A percentile compares a stretch with the other conserved stretches of the same genome.
phyloP scores from a whole-genome alignment of 495 filamentous ascomycete genomes.

The Aspergillus baeticus region DNA sequence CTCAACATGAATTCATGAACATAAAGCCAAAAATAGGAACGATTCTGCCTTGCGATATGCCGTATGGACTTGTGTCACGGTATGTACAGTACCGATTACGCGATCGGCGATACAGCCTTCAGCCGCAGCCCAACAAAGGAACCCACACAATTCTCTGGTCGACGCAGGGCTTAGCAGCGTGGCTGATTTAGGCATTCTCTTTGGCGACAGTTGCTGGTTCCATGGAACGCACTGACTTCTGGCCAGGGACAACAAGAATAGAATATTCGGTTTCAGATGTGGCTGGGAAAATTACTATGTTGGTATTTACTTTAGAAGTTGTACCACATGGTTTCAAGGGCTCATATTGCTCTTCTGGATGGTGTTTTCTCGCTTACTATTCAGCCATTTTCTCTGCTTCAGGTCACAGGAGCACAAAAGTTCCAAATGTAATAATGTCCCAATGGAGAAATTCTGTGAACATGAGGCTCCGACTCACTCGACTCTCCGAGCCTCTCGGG shows the following conservation, averaged over 20 bases:
- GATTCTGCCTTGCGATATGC: slow-evolving; percentile 17
- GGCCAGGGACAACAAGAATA: slow-evolving; percentile 13
- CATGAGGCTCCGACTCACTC: background rate
- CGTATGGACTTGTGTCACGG: background rate
- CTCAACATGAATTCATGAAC: background rate
- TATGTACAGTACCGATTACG: slow-evolving; percentile 8
- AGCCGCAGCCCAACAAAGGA: slow-evolving; percentile 21
- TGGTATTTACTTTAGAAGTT: too few species aligned
- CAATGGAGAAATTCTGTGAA: background rate
- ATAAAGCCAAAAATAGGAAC: slow-evolving; percentile 6
- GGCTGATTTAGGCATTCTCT: slow-evolving; percentile 13
- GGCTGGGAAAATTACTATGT: background rate
- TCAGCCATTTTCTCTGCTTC: too few species aligned
- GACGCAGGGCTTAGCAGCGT: slow-evolving; percentile 19
- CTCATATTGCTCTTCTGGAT: background rate
- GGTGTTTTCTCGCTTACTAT: too few species aligned
- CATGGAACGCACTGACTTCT: slow-evolving; percentile 5
- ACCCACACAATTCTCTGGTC: slow-evolving; percentile 3
- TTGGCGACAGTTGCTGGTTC: slow-evolving; percentile 9
- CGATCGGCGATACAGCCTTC: slow-evolving; percentile 18
- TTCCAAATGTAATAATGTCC: too few species aligned
- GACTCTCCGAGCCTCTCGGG: too few species aligned
- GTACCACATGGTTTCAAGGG: background rate
- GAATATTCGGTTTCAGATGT: background rate
- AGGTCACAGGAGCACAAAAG: too few species aligned